Conservation (phyloP, 2,329 filamentous ascomycete species). For the Ophiostoma ulmi region DNA sequence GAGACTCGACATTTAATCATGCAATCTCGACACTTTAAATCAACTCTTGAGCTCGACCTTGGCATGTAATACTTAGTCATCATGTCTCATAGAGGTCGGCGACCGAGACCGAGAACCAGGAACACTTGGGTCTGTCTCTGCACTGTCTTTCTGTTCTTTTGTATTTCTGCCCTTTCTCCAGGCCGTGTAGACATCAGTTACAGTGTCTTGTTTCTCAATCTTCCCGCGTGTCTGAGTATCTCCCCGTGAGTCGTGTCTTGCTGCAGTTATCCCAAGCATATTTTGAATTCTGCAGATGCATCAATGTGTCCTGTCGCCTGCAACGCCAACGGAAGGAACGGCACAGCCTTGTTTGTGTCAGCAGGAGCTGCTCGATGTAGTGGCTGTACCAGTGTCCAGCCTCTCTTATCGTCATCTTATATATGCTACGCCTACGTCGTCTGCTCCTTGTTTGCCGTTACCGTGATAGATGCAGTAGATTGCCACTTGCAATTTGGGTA, state of each 20-base stretch:
- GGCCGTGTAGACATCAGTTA: not conserved
- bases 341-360: not conserved
- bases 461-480: not conserved
- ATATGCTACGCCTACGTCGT: not conserved
- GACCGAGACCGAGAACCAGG: conserved; percentile 1
- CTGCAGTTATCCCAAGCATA: not conserved
- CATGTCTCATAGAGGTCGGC: not conserved
- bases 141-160: not conserved
- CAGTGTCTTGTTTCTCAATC: not conserved
- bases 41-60: too few relatives aligned
- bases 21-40: too few relatives aligned
- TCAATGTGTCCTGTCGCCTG: too few relatives aligned
- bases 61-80: not conserved
- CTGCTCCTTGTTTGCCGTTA: not conserved
- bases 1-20: too few relatives aligned
- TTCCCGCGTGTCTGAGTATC: not conserved
- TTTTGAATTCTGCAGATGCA: not conserved
- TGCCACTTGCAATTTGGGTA: too few relatives aligned
- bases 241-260: not conserved
- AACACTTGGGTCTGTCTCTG: not conserved
- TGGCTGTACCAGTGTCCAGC: not conserved
- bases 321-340: not conserved
- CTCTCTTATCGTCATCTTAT: not conserved
- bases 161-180: not conserved
- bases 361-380: not conserved